A percentile compares a stretch with the other conserved stretches of the same genome.
Conservation (phyloP, 257 asterid species). For the Solanum tarapatanum region DNA sequence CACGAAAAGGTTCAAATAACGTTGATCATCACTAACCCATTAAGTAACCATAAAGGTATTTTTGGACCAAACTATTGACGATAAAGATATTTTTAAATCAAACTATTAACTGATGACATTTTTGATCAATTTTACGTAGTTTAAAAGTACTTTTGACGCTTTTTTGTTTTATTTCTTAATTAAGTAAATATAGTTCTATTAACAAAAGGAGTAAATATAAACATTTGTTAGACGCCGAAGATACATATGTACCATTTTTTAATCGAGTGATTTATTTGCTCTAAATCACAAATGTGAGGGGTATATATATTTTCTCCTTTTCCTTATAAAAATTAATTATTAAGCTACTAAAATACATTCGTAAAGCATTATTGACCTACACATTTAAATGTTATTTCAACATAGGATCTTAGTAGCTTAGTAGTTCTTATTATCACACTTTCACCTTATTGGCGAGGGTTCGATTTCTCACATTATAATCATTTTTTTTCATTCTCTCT, state of each 20-base stretch:
- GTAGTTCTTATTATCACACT: too few species aligned
- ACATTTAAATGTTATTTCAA: not conserved
- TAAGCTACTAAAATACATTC: not conserved
- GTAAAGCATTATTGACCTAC: too few species aligned
- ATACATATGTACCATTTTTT: not conserved
- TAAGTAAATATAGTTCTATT: not conserved
- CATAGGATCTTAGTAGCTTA: too few species aligned
- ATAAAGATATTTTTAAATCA: too few species aligned
- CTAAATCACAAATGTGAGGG: not conserved
- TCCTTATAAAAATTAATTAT: too few species aligned
- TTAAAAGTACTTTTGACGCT: not conserved
- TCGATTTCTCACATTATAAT: not conserved
- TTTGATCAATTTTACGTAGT: too few species aligned
- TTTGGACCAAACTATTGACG: too few species aligned
- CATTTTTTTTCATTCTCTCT: too few species aligned
- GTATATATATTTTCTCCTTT: not conserved
- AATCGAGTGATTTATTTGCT: too few species aligned
- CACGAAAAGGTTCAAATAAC: not conserved
- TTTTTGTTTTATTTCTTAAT: too few species aligned
- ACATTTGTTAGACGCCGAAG: not conserved
- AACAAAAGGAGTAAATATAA: not conserved
- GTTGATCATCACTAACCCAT: too few species aligned
- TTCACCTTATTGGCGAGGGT: not conserved
- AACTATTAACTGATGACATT: not conserved
- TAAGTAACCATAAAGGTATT: not conserved